Conservation (phyloP, 352 stramenopile genomes). For the Globisporangium emineosum region DNA sequence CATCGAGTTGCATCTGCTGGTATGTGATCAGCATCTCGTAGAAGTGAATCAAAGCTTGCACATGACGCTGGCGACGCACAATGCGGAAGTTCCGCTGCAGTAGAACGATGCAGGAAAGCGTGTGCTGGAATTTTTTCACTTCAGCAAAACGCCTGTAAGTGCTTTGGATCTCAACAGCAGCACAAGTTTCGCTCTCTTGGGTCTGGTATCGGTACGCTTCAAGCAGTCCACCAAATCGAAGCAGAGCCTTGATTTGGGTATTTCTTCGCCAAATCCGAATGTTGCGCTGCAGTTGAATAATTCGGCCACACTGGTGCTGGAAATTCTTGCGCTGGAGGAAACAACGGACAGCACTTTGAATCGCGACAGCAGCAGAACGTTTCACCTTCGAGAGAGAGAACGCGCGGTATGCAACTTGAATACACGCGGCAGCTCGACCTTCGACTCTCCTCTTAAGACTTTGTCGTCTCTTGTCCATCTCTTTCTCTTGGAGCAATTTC, state of each 20-base stretch:
- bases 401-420: constrained; percentile 12
- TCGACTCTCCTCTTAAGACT: constrained; percentile 29
- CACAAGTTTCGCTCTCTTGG: constrained; percentile 14
- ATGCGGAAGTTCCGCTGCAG: constrained; percentile 42
- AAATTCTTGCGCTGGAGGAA: constrained; percentile 17
- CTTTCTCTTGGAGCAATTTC: constrained; percentile 29
- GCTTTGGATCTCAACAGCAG: constrained; percentile 32
- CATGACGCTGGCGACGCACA: constrained; percentile 33
- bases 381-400: neutral
- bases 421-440: constrained; percentile 23
- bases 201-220: neutral
- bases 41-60: constrained; percentile 32
- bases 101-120: constrained; percentile 19
- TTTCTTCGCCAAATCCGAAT: constrained; percentile 15
- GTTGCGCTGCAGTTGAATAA: constrained; percentile 14
- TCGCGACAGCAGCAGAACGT: constrained; percentile 4
- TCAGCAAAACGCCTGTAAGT: constrained; percentile 26
- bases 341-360: constrained; percentile 27
- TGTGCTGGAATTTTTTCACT: constrained; percentile 20
- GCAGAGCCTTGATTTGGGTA: neutral
- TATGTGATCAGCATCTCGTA: constrained; percentile 39
- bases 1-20: constrained; percentile 26
- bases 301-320: neutral
- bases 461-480: constrained; percentile 20
- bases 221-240: constrained; percentile 3